These are phyloP conservation scores for Piromyces sp. DNA, from an alignment of 192 early-diverging fungal genomes.

Conservation along the genomic window DNA sequence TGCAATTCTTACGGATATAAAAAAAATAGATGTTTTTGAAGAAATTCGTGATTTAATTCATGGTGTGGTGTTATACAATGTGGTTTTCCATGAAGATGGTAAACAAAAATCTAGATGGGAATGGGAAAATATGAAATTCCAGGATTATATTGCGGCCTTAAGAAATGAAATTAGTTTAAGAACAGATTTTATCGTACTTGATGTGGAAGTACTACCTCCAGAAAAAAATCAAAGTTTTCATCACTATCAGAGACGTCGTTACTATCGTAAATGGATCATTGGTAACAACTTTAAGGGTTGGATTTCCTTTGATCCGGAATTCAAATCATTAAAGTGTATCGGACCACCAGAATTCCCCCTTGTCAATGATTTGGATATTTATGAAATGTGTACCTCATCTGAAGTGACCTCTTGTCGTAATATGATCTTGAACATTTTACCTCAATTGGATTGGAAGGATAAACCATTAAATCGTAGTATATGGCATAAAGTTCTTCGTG, in stretches of 20 bases:
- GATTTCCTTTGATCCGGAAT: background rate
- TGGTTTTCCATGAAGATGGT: background rate
- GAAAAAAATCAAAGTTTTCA: background rate
- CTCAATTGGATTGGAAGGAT: background rate
- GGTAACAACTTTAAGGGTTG: background rate
- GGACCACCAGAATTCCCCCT: background rate
- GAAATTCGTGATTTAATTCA: background rate
- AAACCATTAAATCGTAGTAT: background rate
- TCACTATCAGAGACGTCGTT: background rate
- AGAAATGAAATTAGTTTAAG: background rate
- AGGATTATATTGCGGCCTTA: background rate
- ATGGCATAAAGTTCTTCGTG: background rate
- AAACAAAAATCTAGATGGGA: background rate
- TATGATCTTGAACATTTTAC: background rate
- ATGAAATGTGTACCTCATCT: background rate
- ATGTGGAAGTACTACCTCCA: background rate
- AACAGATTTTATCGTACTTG: background rate
- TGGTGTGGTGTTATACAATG: background rate
- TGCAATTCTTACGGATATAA: background rate
- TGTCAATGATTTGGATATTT: background rate
- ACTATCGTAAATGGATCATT: background rate
- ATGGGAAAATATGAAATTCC: background rate
- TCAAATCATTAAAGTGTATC: background rate
- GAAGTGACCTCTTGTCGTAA: background rate
- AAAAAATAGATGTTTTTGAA: background rate